Evolutionary conservation across 1,284 basidiomycete genomes (phyloP).

Genomic region (Ganoderma lingzhi): DNA sequence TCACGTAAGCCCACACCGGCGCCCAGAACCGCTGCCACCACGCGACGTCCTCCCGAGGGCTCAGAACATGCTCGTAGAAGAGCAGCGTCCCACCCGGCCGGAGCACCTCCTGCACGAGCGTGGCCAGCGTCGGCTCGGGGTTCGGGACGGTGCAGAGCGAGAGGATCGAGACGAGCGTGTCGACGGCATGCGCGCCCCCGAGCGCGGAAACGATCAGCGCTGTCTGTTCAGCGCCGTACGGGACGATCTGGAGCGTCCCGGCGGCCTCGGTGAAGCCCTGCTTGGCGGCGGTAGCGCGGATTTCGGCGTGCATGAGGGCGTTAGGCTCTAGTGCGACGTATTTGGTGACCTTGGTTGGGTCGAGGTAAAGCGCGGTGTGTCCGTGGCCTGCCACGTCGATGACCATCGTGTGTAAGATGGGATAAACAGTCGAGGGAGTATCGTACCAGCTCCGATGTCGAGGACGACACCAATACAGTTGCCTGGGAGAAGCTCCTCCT

Average conservation of each 20-base stretch:
- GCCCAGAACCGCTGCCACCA: conserved; percentile 78
- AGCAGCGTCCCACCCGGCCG: conserved; percentile 66
- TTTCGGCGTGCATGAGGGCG: conserved; percentile 61
- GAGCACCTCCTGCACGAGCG: conserved; percentile 57
- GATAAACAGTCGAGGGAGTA: no score
- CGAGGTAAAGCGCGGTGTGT: conserved; percentile 66
- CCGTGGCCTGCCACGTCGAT: conserved; percentile 56
- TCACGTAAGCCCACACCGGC: conserved; percentile 61
- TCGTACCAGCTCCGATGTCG: conserved; percentile 3
- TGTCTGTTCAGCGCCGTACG: conserved; percentile 66
- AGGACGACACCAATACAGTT: conserved; percentile 2
- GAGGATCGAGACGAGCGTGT: conserved; percentile 66
- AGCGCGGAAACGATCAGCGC: conserved; percentile 43
- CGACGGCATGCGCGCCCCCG: conserved; percentile 48
- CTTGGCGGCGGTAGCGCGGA: conserved; percentile 54
- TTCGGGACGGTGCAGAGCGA: conserved; percentile 67
- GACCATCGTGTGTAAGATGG: neutral
- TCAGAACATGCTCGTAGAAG: conserved; percentile 72
- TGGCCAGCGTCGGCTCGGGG: conserved; percentile 52
- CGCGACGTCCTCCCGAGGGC: conserved; percentile 54
- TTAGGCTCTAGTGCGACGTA: conserved; percentile 80
- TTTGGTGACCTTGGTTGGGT: conserved; percentile 58
- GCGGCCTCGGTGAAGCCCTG: conserved; percentile 62
- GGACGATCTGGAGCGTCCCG: conserved; percentile 52
- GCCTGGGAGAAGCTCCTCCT: neutral